Evolutionary conservation across 345 rosid genomes (phyloP), one percentile per base, ranked within the genome.

Genomic region (Populus pruinosa): DNA sequence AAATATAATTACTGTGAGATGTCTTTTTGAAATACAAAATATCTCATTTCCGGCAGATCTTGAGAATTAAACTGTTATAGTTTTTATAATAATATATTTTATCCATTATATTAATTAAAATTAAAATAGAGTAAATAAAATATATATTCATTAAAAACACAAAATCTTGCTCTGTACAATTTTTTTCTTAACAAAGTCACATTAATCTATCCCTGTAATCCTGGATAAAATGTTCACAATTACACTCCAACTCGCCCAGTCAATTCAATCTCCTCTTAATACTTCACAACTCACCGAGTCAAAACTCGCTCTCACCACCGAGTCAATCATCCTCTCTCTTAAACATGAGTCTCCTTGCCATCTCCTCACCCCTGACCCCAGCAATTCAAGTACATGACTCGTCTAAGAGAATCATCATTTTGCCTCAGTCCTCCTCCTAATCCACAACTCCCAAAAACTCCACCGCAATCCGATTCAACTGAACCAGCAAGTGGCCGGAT

Each of bases 361-460:
- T 16, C 47, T 36, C 3, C 44, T 81, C 71, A 81, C 18, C 90
- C 89, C 82, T 89, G 97, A 29, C 94, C 92, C 98, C 98, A 94
- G 84, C 99, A 95, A 76, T 86, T 93, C 47, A 95, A 78, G 88
- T 90, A 92, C 99, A 95, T 95, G 68, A 93, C 94, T 55, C 81
- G 90, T 23, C 89, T 91, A 76, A 93, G 67, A 17, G 98, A 88
- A 65, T 93, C 99, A 17, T 95, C 99, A 4, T 76, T 90, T 80
- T 20, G 78, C 70, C 25, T 78, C 66, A n/a, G 77, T 47, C 63
- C 43, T 31, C 81, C 83, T 20, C 55, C 78, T 36, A 39, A 78
- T 1, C 8, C 39, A 35, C 74, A 68, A 43, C 69, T 76, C 17
- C 55, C 77, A 2, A 67, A 27, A 14, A 72, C 74, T 1, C 87